phyloP scores from a whole-genome alignment of 495 filamentous ascomycete genomes.

The Symbiotaphrina buchneri region DNA sequence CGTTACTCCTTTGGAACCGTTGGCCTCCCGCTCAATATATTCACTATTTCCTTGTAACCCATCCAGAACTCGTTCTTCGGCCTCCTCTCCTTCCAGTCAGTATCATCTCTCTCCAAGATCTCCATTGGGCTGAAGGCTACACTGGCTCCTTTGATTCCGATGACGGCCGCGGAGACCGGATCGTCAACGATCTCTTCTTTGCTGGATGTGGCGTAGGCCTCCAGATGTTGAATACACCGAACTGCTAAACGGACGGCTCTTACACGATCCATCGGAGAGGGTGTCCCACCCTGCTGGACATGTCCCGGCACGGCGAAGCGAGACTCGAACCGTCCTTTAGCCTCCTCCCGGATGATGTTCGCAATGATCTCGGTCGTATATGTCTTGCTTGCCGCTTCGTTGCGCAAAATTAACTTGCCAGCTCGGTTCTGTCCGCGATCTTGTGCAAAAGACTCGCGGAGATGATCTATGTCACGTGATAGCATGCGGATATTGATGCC shows the following conservation, averaged over 20 bases:
- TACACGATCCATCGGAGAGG: conserved; percentile 81
- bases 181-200: conserved; percentile 46
- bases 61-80: conserved; percentile 80
- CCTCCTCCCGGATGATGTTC: conserved; percentile 86
- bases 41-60: conserved; percentile 54
- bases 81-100: conserved; percentile 77
- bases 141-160: conserved; percentile 76
- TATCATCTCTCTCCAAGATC: conserved; percentile 58
- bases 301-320: conserved; percentile 85
- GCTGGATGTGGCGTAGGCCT: conserved; percentile 44
- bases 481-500: conserved; percentile 90
- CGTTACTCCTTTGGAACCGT: conserved; percentile 2
- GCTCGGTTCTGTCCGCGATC: conserved; percentile 82
- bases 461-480: conserved; percentile 68
- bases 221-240: conserved; percentile 74
- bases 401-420: conserved; percentile 83
- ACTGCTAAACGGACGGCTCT: conserved; percentile 82
- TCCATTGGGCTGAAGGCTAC: conserved; percentile 72
- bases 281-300: conserved; percentile 88
- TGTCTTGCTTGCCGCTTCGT: conserved; percentile 74
- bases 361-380: conserved; percentile 87
- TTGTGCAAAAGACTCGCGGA: conserved; percentile 62
- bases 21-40: conserved; percentile 57
- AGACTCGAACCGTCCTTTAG: conserved; percentile 81
- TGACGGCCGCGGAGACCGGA: conserved; percentile 49